Evolutionary conservation across 2,329 filamentous ascomycete genomes (phyloP), one percentile per base, ranked within the genome.

Genomic region (Neopestalotiopsis sp.): DNA sequence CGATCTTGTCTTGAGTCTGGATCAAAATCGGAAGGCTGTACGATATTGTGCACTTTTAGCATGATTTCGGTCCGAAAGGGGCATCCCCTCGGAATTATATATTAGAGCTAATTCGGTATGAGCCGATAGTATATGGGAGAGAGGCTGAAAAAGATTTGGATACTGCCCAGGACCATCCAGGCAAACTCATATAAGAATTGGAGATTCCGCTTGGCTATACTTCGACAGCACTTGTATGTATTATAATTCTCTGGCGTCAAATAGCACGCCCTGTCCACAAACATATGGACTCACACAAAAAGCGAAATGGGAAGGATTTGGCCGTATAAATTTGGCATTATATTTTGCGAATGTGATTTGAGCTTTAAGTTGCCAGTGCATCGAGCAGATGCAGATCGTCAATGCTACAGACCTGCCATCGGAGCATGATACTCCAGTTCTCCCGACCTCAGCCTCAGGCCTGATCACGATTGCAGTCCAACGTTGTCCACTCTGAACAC

Each of bases 1-100:
- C 84, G 70, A 82, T 84, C 68, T 75, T 79, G 68, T 78, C 79
- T 62, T 81, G 38, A 72, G 28, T 24, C 45, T 24, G 53, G 30
- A 40, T 20, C 13, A 32, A 30, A 13, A 24, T 53, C 17, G 45
- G 20, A n/a, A n/a, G 45, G 45, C 45, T 53, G n/a, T 53, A 61
- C 57, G 57, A 38, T 61, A 28, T 61, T 20, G 45, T 38, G 34
- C 34, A 53, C 42, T 53, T 6, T 20, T 53, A 53, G 45, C 45
- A 53, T 53, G 17, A 59, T 59, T 30, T 56, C 49, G 20, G 9
- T 56, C 49, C 57, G 10, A 30, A 58, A n/a, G 45, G 20, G 9
- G 13, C 17, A 10, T 24, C 57, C n/a, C n/a, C n/a, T 24, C 24
- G 24, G 20, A 14, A 7, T 30, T 59, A 53, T 53, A 53, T 24